Evolutionary conservation across 805 yeast genomes (phyloP), one percentile per base, ranked within the genome.

Genomic region (Zygosaccharomyces bisporus): DNA sequence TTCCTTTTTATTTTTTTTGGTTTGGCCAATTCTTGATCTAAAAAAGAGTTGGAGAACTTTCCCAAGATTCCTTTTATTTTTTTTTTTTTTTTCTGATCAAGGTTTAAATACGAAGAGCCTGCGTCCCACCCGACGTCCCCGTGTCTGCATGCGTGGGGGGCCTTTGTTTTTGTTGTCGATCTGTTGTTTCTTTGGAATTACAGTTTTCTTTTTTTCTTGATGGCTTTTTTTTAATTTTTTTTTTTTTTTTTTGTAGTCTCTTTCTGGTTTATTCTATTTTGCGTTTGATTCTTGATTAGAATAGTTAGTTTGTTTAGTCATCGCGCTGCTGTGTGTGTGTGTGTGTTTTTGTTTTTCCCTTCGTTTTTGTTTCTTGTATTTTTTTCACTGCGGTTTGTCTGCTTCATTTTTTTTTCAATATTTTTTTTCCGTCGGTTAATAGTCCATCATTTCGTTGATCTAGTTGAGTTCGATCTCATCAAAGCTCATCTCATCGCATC

Each of bases 401-500:
- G 10, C n/a, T 13, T 25, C 14, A 10, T 20, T 21, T 6, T 34
- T 19, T 19, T 37, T 23, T 17, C 32, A 17, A 16, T 37, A 9
- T 16, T 16, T 10, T 17, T 37, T 12, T 24, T 25, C 31, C 32
- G n/a, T 30, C 32, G 31, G 31, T 27, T 25, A 12, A 21, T 27
- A 27, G 31, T 27, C 31, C 4, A 12, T 27, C 31, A 14, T 6
- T 27, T 27, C 31, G 31, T 27, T 27, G 31, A n/a, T n/a, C n/a
- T 27, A 27, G n/a, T 27, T 27, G 31, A 27, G 31, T 27, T 27
- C 31, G 14, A 10, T 10, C 31, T n/a, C 13, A 13, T n/a, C 31
- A 13, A 27, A 27, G 31, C 32, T 30, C 40, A 37, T 37, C 40
- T 37, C 40, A 37, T 37, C 40, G 40, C 40, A 37, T 37, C 30